Conservation (phyloP, 768 basidiomycete genomes). For the Kwoniella dendrophila region DNA sequence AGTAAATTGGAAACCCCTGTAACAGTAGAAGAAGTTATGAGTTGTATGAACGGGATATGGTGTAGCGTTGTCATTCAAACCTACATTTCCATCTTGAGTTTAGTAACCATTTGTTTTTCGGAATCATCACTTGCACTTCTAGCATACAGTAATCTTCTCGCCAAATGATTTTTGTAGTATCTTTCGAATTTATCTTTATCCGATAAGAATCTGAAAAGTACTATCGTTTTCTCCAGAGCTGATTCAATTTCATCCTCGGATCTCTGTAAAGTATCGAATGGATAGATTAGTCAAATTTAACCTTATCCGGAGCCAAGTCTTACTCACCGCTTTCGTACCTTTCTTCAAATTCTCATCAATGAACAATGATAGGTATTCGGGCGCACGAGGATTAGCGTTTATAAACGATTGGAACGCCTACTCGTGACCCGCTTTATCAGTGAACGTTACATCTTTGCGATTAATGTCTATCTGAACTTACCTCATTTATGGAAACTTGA, state of each 20-base stretch:
- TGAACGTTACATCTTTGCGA: not conserved
- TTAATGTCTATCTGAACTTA: conserved; percentile 56
- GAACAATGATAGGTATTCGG: conserved; percentile 94
- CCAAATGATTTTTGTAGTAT: conserved; percentile 95
- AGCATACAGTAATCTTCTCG: conserved; percentile 80
- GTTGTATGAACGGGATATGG: not conserved
- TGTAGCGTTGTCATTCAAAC: conserved; percentile 8
- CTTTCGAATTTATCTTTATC: conserved; percentile 98
- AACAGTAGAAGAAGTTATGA: not conserved
- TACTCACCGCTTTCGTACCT: conserved; percentile 85
- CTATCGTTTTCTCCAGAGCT: conserved; percentile 92
- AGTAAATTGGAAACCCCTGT: conserved; percentile 87
- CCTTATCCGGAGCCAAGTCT: not conserved
- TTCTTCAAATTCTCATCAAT: conserved; percentile 95
- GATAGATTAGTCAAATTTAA: not conserved
- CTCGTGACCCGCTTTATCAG: conserved; percentile 1
- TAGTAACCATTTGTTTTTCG: conserved; percentile 93
- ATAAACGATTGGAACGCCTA: conserved; percentile 93
- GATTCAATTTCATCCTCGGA: conserved; percentile 85
- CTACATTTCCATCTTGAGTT: conserved; percentile 84
- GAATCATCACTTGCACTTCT: conserved; percentile 96
- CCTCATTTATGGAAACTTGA: conserved; percentile 82
- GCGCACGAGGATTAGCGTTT: conserved; percentile 79
- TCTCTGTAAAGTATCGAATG: conserved; percentile 71
- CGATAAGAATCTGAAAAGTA: conserved; percentile 85